Base-by-base conservation (phyloP, 305 asterid genomes). In the Solanum hybrid region DNA sequence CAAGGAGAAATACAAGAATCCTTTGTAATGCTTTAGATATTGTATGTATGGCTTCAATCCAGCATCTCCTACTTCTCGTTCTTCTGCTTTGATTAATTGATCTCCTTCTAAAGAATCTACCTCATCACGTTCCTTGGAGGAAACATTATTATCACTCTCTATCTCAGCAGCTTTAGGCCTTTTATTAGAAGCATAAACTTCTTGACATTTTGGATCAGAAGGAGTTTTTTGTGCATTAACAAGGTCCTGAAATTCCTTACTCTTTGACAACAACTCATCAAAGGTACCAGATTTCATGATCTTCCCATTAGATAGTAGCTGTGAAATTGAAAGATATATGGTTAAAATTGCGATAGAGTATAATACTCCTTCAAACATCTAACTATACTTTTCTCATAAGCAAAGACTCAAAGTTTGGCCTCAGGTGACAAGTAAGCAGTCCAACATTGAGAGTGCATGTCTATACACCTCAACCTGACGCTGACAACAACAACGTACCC, bases 341-440 rank as follows among this genome's bases (percentile, higher is more conserved):
- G 31, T 34, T 27, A 69, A 51, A 13, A 81, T 34, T 15, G n/a
- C 19, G 87, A 71, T 24, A 35, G 89, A 92, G 37, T 93, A 94
- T 91, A 95, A 93, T 86, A 98, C 97, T 91, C 93, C 94, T 91
- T 90, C 88, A 34, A 95, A 92, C 85, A 94, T 94, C 87, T 94
- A 95, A 60, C 93, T 93, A 87, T 93, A 95, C 88, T 91, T 95
- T 82, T 97, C 98, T 73, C 35, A 45, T 45, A 42, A 4, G 2
- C 7, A 42, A 4, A 13, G 0, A 42, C 19, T 12, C 60, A 38
- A 37, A 42, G 19, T 42, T 42, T 42, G 60, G 60, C 60, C 19
- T 42, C 7, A 0, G 60, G 2, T 42, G 60, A 42, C 19, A 13
- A 42, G 60, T 4, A 42, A 4, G 60, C 19, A 42, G 32, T 31